These are phyloP conservation scores for Podaxis sp. DNA, from an alignment of 768 basidiomycete species.

Conservation along the genomic window DNA sequence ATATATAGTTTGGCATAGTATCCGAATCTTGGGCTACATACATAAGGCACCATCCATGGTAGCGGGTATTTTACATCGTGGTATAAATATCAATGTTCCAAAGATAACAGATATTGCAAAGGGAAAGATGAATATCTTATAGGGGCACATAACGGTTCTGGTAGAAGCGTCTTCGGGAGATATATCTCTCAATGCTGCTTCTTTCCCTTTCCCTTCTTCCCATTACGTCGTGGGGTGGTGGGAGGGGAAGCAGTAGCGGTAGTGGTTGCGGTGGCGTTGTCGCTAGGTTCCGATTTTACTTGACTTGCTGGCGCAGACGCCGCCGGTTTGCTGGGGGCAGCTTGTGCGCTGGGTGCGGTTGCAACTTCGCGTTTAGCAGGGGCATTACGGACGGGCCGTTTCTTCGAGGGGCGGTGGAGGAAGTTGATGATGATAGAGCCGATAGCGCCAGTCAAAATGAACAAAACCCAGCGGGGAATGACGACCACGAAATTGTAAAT, in stretches of 20 bases:
- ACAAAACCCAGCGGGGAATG: conserved; percentile 73
- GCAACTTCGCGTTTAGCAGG: neutral
- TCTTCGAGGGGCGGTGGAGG: conserved; percentile 46
- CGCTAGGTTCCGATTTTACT: conserved; percentile 3
- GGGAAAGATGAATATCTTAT: neutral
- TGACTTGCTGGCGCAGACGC: neutral
- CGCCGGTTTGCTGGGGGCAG: neutral
- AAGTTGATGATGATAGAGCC: conserved; percentile 69
- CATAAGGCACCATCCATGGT: neutral
- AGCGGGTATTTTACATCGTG: conserved; percentile 1
- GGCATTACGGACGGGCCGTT: conserved; percentile 1
- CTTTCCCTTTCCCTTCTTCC: conserved; percentile 9
- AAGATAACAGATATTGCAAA: neutral
- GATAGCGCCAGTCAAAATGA: conserved; percentile 61
- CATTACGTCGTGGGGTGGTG: neutral
- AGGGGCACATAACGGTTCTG: neutral
- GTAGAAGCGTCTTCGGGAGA: neutral
- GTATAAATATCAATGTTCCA: conserved; percentile 1
- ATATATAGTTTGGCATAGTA: neutral
- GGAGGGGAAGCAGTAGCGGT: neutral
- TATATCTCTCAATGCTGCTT: neutral
- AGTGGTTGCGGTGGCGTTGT: neutral
- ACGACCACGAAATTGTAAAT: conserved; percentile 51
- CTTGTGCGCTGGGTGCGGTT: neutral
- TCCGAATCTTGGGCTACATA: neutral